These are phyloP conservation scores for Colletotrichum chlorophyti DNA, from an alignment of 2,329 filamentous ascomycete species.

Conservation along the genomic window DNA sequence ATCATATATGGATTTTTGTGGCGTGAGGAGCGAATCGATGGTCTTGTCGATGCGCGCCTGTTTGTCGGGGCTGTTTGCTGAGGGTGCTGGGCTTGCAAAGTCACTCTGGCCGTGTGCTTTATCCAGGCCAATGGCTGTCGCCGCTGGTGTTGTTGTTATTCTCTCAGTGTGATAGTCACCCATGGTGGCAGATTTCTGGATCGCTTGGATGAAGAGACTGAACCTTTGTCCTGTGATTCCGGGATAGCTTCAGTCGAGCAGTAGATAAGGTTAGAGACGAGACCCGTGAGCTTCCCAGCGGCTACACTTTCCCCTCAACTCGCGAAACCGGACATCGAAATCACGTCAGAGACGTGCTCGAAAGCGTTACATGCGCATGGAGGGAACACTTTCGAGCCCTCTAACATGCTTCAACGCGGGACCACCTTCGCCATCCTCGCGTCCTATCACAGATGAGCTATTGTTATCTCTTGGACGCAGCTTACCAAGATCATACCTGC, in stretches of 20 bases:
- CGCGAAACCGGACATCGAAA: slow-evolving; percentile 11
- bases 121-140: background rate
- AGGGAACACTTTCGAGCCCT: background rate
- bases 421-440: background rate
- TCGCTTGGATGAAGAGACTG: background rate
- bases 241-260: background rate
- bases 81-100: background rate
- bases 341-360: slow-evolving; percentile 22
- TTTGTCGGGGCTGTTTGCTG: background rate
- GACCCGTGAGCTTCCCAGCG: too few species aligned
- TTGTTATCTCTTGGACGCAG: slow-evolving; percentile 23
- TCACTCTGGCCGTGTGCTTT: background rate
- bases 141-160: background rate
- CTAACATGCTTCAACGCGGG: background rate
- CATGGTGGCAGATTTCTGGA: background rate
- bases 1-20: slow-evolving; percentile 19
- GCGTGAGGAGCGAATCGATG: slow-evolving; percentile 17
- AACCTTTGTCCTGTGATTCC: background rate
- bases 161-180: slow-evolving; percentile 19
- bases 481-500: background rate
- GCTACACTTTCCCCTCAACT: background rate
- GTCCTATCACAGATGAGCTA: slow-evolving; percentile 17
- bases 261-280: background rate
- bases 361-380: slow-evolving; percentile 19
- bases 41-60: slow-evolving; percentile 6